Base-by-base conservation (phyloP, 345 rosid genomes). In the Lepidium sativum region DNA sequence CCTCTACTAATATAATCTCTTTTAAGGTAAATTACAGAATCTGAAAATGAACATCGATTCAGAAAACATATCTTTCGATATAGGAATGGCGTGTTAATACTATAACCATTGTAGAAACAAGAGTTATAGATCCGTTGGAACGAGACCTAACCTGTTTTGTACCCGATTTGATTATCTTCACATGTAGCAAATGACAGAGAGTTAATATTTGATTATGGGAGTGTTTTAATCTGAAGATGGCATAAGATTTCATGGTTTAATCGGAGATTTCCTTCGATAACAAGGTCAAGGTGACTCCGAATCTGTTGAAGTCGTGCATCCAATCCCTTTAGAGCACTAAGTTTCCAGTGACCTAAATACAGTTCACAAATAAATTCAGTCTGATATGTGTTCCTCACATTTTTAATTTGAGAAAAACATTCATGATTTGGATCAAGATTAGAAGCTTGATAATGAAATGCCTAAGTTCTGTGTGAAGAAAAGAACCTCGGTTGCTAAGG, bases 401-500 rank as follows among this genome's bases (percentile, higher is more conserved):
- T 58, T 58, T 11, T 18, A 6, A 17, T 39, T 17, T 18, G 25
- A 16, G 21, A 69, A 42, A 8, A 18, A 51, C 13, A 31, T 44
- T 11, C 60, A n/a, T 6, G 13, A 50, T n/a, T 62, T 13, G 16
- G 14, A 34, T 27, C 33, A 17, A 34, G 40, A 51, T 15, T 6
- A 50, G 23, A 49, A 40, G 25, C 32, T 25, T 13, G 37, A 17
- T 9, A 32, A 18, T 49, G 54, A n/a, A 51, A 43, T 13, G 18
- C 20, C 15, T 0, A 54, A 52, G 32, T 32, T 41, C n/a, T n/a
- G 71, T 16, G 37, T 62, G 15, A 40, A 65, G 52, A n/a, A 1
- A 50, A 60, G 35, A 14, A 85, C 95, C 92, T 91, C 96, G 16
- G 90, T 87, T 35, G 92, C 92, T 52, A 87, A 83, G 21, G 91